Base-by-base conservation (phyloP, 2,329 filamentous ascomycete species). In the Elsinoe arachidis region DNA sequence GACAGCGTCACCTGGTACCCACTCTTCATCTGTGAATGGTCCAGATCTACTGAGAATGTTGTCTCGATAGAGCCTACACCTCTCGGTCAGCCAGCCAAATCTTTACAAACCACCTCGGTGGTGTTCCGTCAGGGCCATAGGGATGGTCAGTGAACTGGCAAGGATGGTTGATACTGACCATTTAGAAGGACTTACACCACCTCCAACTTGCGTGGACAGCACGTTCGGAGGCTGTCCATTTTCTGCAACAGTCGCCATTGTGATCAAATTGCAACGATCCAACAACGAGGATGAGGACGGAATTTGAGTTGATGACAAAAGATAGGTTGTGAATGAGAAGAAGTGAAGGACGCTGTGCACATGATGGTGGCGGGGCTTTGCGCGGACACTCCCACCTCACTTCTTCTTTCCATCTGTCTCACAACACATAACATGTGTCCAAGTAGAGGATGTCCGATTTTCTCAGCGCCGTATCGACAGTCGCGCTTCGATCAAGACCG, bases 31-130 rank as follows among this genome's bases (percentile, higher is more conserved):
- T 34, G 87, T 91, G 70, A 88, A 96, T 1, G 93, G 90, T 1
- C 93, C 92, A 2, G 80, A 75, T 33, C 84, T 85, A 59, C 80
- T 84, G 58, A 95, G 80, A 62, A 96, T 84, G 61, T 81, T 85
- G 73, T 97, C 84, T 58, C 97, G 80, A 70, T 95, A 49, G 17
- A 39, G 23, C 54, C 54, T 56, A 86, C 71, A 83, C 85, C 90
- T 90, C 66, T 59, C 62, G 61, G 23, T 59, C 60, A 33, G 61
- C 60, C 41, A 47, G 51, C 26, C n/a, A n/a, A 19, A 23, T 26
- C 4, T 21, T 19, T 30, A 26, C 19, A n/a, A 2, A 39, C 37
- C n/a, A 39, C 15, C 37, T 39, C 10, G 46, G 9, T 30, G 26
- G 5, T 9, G 7, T 5, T 26, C 9, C 26, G 26, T 30, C 3